These are phyloP conservation scores for Crithidia bombi DNA, from an alignment of 208 protist species.

Conservation along the genomic window DNA sequence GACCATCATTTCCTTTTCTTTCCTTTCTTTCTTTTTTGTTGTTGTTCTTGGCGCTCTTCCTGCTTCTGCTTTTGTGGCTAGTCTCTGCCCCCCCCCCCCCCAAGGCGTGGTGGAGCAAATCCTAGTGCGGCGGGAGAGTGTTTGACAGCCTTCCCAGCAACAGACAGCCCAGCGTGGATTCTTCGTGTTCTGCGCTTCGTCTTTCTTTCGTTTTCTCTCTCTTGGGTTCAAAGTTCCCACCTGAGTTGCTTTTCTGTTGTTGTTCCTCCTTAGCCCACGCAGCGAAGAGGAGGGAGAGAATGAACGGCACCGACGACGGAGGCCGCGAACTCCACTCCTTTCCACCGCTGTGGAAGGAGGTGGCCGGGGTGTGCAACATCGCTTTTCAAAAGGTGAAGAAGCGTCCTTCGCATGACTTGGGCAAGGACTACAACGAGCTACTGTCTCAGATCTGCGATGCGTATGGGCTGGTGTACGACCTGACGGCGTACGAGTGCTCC, in stretches of 20 bases:
- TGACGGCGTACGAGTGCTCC: slow-evolving; percentile 59
- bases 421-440: slow-evolving; percentile 51
- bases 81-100: no score
- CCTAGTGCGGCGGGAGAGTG: no score
- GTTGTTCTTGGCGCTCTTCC: neutral
- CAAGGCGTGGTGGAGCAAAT: no score
- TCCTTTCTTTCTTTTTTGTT: neutral
- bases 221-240: no score
- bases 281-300: neutral
- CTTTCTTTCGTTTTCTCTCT: neutral
- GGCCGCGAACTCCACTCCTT: slow-evolving; percentile 25
- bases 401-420: slow-evolving; percentile 34
- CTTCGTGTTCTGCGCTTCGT: no score
- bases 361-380: slow-evolving; percentile 35
- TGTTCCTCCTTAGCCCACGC: slow-evolving; percentile 3
- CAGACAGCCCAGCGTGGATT: no score
- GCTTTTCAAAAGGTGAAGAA: slow-evolving; percentile 41
- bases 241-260: no score
- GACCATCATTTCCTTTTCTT: neutral
- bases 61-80: no score
- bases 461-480: slow-evolving; percentile 55
- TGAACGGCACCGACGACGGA: slow-evolving; percentile 5
- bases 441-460: slow-evolving; percentile 44
- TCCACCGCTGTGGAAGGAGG: slow-evolving; percentile 43
- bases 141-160: no score